Conservation (phyloP, 495 filamentous ascomycete genomes). For the Stereocaulon alpinum region DNA sequence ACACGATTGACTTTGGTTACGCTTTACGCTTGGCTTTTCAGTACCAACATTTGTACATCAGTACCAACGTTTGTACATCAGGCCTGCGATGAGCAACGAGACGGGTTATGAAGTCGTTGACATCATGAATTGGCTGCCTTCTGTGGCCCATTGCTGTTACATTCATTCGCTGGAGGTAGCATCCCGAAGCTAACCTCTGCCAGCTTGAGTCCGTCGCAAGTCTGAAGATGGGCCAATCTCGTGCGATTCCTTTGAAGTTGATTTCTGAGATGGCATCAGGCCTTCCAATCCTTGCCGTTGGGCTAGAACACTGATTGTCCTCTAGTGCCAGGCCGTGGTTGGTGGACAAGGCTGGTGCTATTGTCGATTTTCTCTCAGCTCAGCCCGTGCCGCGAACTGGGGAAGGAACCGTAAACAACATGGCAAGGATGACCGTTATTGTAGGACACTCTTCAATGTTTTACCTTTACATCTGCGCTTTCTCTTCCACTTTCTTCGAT, state of each 20-base stretch:
- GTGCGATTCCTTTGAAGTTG: neutral
- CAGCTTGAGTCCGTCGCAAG: neutral
- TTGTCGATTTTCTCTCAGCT: neutral
- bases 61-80: neutral
- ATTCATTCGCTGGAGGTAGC: too few relatives aligned
- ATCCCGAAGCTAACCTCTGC: neutral
- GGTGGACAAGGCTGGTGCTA: neutral
- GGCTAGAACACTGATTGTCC: neutral
- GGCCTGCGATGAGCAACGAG: neutral
- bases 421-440: neutral
- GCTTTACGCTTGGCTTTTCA: neutral
- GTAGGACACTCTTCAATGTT: neutral
- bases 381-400: conserved; percentile 1
- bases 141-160: too few relatives aligned
- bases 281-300: neutral
- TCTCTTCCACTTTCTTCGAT: neutral
- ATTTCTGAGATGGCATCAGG: neutral
- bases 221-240: neutral
- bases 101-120: too few relatives aligned
- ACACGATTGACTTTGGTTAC: neutral
- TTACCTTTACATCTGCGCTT: neutral
- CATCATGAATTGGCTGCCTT: too few relatives aligned
- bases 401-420: neutral
- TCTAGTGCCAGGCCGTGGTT: neutral
- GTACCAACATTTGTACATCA: neutral